These are phyloP conservation scores for Zasmidium citrigriseum DNA, from an alignment of 2,329 filamentous ascomycete genomes.

Conservation along the genomic window DNA sequence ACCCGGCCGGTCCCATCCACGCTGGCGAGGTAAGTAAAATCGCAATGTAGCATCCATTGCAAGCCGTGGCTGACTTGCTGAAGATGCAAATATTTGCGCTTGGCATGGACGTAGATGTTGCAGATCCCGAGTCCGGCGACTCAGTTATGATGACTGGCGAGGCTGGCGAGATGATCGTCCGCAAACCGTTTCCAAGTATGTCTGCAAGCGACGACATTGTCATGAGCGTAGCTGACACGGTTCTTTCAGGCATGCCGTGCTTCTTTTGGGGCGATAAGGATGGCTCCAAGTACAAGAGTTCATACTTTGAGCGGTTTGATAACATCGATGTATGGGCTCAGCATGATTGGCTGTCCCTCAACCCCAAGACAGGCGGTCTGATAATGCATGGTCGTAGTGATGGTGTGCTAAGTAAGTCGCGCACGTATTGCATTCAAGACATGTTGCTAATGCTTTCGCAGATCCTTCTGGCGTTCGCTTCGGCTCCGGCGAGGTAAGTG, in stretches of 20 bases:
- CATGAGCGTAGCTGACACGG: not conserved
- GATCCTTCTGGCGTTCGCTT: conserved; percentile 51
- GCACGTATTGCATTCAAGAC: not conserved
- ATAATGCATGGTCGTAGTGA: conserved; percentile 49
- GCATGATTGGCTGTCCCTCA: conserved; percentile 49
- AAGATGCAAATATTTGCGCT: conserved; percentile 43
- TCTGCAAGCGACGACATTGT: not conserved
- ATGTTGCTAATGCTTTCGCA: conserved; percentile 3
- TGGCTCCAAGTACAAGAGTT: conserved; percentile 43
- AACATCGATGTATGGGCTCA: conserved; percentile 46
- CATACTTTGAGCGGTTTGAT: conserved; percentile 49
- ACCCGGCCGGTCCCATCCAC: conserved; percentile 45
- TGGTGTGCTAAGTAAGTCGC: conserved; percentile 43
- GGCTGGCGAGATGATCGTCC: conserved; percentile 49
- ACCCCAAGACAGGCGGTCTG: conserved; percentile 43
- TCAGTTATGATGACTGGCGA: conserved; percentile 37
- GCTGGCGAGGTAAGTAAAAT: conserved; percentile 39
- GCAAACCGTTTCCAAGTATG: conserved; percentile 50
- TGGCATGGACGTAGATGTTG: conserved; percentile 51
- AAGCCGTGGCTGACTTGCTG: not conserved
- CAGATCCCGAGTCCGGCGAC: conserved; percentile 40
- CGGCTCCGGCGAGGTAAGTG: conserved; percentile 41
- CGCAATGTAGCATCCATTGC: not conserved
- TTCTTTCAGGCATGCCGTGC: conserved; percentile 33
- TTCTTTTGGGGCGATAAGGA: conserved; percentile 48